A percentile compares a stretch with the other conserved stretches of the same genome.
Conservation (phyloP, 306 rosid species). For the Casuarina equisetifolia region DNA sequence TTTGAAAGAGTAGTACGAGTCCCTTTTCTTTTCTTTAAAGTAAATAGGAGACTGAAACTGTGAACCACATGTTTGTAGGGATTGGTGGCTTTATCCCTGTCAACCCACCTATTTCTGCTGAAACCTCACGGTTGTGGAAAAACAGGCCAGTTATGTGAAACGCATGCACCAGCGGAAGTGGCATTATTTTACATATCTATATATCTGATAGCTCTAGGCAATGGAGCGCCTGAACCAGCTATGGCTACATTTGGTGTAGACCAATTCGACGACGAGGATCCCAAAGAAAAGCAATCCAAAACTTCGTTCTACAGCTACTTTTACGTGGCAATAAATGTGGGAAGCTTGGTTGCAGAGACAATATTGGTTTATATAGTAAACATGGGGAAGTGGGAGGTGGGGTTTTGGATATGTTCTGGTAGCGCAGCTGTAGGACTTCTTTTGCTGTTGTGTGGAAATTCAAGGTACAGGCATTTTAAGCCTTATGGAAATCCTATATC, state of each 20-base stretch:
- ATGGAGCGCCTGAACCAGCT: constrained; percentile 62
- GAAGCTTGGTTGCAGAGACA: constrained; percentile 56
- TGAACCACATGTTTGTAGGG: constrained; percentile 40
- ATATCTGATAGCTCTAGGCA: constrained; percentile 57
- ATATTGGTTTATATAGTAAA: constrained; percentile 49
- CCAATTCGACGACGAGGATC: constrained; percentile 58
- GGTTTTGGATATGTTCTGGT: constrained; percentile 48
- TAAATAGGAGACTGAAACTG: too few species aligned
- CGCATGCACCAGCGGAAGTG: constrained; percentile 36
- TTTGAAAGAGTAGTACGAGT: too few species aligned
- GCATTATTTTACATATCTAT: constrained; percentile 53
- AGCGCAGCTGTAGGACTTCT: constrained; percentile 35
- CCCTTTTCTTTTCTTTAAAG: too few species aligned
- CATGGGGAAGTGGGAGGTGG: constrained; percentile 56
- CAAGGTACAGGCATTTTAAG: constrained; percentile 49
- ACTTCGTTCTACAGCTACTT: constrained; percentile 55
- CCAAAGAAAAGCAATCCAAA: constrained; percentile 45
- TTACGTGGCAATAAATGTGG: constrained; percentile 59
- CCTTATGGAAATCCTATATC: constrained; percentile 54
- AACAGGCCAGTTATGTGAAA: constrained; percentile 48
- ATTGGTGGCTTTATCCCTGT: constrained; percentile 41
- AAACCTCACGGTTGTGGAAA: constrained; percentile 56
- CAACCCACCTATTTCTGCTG: constrained; percentile 48
- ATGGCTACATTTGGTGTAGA: constrained; percentile 60
- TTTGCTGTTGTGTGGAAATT: constrained; percentile 43